A percentile compares a stretch with the other conserved stretches of the same genome.
These are phyloP conservation scores for Linum usitatissimum DNA, from an alignment of 345 rosid genomes.

Conservation along the genomic window DNA sequence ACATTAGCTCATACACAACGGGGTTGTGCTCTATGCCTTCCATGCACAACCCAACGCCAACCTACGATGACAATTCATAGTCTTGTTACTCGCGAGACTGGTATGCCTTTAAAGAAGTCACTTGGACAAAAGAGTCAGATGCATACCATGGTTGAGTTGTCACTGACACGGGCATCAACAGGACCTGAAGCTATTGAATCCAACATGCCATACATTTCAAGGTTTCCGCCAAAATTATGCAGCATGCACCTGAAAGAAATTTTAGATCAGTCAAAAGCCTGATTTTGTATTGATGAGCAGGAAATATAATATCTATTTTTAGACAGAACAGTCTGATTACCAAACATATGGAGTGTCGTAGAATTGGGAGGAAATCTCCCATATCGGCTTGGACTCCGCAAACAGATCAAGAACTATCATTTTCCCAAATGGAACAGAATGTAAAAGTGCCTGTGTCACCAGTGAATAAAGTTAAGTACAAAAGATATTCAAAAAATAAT, in stretches of 20 bases:
- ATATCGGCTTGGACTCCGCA: conserved; percentile 86
- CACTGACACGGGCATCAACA: conserved; percentile 57
- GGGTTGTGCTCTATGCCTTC: conserved; percentile 98
- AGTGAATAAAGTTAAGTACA: not conserved
- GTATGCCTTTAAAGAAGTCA: not conserved
- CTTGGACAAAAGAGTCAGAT: not conserved
- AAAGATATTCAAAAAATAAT: not conserved
- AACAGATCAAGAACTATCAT: conserved; percentile 91
- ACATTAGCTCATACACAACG: conserved; percentile 77
- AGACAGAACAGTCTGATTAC: conserved; percentile 23
- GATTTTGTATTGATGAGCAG: not conserved
- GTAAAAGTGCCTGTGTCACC: conserved; percentile 71
- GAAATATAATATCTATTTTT: conserved; percentile 2
- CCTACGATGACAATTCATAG: conserved; percentile 27
- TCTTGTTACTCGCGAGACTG: not conserved
- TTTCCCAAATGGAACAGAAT: conserved; percentile 81
- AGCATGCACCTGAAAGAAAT: conserved; percentile 63
- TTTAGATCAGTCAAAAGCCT: conserved; percentile 6
- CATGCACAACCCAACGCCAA: conserved; percentile 97
- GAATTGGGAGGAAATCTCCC: conserved; percentile 77
- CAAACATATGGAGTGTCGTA: conserved; percentile 89
- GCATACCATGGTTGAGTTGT: conserved; percentile 84
- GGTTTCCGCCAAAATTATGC: conserved; percentile 93
- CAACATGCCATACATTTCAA: conserved; percentile 79
- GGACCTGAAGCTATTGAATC: conserved; percentile 84